These are phyloP conservation scores for Stygiomarasmius scandens DNA, from an alignment of 1,284 basidiomycete species.

Conservation along the genomic window DNA sequence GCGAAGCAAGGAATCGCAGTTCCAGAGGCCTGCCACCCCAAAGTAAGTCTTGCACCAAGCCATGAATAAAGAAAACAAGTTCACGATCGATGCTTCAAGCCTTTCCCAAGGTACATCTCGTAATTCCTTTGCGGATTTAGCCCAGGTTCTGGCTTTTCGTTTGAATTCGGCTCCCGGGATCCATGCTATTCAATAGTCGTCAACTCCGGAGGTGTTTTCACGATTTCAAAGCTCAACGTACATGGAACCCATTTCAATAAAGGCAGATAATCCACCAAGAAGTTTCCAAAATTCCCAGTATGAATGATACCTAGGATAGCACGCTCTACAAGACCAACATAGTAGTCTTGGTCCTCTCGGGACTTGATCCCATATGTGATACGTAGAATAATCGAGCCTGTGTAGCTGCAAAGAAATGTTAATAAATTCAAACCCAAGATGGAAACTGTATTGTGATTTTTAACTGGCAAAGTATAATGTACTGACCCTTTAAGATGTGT, in stretches of 20 bases:
- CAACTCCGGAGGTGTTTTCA: not conserved
- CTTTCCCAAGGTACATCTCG: conserved; percentile 23
- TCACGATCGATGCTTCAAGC: conserved; percentile 25
- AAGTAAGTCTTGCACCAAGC: too few relatives aligned
- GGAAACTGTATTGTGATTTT: too few relatives aligned
- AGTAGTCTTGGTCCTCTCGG: not conserved
- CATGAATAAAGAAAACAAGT: too few relatives aligned
- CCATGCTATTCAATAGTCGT: conserved; percentile 17
- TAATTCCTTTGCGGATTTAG: conserved; percentile 19
- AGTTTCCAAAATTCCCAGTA: not conserved
- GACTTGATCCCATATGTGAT: not conserved
- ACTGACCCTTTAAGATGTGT: not conserved
- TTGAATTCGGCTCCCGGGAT: conserved; percentile 31
- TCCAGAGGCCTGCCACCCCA: too few relatives aligned
- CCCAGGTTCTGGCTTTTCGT: conserved; percentile 18
- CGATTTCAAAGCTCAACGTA: not conserved
- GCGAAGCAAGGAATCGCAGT: too few relatives aligned
- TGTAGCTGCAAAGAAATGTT: not conserved
- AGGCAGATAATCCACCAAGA: conserved; percentile 2
- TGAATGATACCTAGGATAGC: not conserved
- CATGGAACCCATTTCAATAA: not conserved
- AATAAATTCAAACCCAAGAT: too few relatives aligned
- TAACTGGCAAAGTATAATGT: too few relatives aligned
- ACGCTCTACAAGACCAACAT: not conserved
- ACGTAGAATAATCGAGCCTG: not conserved